Base-by-base conservation (phyloP, 2,329 filamentous ascomycete genomes). In the Fusarium sambucinum region DNA sequence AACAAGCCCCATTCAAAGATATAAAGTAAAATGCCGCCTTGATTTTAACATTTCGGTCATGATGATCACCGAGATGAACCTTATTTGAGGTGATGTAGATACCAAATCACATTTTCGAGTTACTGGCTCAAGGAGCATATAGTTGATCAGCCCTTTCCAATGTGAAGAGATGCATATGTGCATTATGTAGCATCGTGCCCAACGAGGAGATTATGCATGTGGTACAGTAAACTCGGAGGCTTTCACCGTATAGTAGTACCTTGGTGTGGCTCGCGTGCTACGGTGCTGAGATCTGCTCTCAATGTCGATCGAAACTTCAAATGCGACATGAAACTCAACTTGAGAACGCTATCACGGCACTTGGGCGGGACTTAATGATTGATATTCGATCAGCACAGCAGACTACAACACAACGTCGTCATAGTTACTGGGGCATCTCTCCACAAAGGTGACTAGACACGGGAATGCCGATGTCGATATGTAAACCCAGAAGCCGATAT, bases 381-480 rank as follows among this genome's bases (percentile, higher is more conserved):
- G 47, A 38, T 14, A 40, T 44, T 38, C 40, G 61, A 68, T 66
- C 55, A 27, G 56, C 56, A 44, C 13, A 38, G 32, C 29, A 47
- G 50, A 48, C 16, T 23, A n/a, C 14, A 46, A 46, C 29, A 44
- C 55, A 33, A 51, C 25, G 47, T 53, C 50, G 62, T 60, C 65
- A 55, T 66, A 50, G 40, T 27, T 38, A 19, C 38, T 62, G n/a
- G 46, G 25, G 37, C 29, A 25, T 21, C 62, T 59, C 61, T 55
- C 66, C 66, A 68, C 66, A 69, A 33, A 50, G 56, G 61, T 56
- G 44, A 66, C 66, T 55, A 58, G 66, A 32, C 16, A 52, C 61
- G 52, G 66, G 54, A 69, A 52, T 69, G 66, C 66, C 66, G 61
- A 69, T 48, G 55, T 38, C 30, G 25, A 45, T 40, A n/a, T n/a